Percentiles rank a stretch among this genome's conserved stretches.
Conservation (phyloP, 1,284 basidiomycete species). For the Ganoderma multipileum region DNA sequence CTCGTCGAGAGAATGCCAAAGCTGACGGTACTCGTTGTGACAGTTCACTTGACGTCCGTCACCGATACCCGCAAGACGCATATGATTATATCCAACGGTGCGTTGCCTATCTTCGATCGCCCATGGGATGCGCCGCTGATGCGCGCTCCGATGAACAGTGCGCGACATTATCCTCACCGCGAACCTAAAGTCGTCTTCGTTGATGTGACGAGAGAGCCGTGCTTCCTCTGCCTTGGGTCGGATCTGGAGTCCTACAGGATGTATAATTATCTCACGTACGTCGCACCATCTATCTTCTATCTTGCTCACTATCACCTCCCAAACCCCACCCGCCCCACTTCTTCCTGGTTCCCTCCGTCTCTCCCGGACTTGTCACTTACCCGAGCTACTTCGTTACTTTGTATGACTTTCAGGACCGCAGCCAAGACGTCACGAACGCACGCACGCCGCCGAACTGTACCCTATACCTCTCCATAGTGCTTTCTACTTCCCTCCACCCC, state of each 20-base stretch:
- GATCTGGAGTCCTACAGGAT: constrained; percentile 6
- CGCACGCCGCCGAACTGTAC: background rate
- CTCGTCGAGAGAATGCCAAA: background rate
- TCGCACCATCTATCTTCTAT: background rate
- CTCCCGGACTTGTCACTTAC: background rate
- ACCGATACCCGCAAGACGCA: constrained; percentile 59
- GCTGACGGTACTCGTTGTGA: constrained; percentile 16
- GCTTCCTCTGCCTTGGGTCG: constrained; percentile 3
- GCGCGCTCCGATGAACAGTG: constrained; percentile 37
- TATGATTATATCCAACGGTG: constrained; percentile 52
- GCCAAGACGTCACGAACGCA: constrained; percentile 5
- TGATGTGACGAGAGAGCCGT: constrained; percentile 34
- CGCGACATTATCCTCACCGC: constrained; percentile 51
- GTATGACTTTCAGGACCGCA: background rate
- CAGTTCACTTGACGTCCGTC: constrained; percentile 82
- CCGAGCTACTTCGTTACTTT: background rate
- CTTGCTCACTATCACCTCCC: background rate
- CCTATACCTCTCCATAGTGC: background rate
- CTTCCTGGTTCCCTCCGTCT: background rate
- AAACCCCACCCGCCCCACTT: background rate
- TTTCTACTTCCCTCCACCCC: no score
- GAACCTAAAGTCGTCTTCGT: constrained; percentile 45
- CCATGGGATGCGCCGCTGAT: background rate
- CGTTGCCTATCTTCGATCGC: constrained; percentile 12
- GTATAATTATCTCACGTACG: constrained; percentile 7